phyloP scores from a whole-genome alignment of 768 basidiomycete species.

The Coprinopsis marcescibilis region DNA sequence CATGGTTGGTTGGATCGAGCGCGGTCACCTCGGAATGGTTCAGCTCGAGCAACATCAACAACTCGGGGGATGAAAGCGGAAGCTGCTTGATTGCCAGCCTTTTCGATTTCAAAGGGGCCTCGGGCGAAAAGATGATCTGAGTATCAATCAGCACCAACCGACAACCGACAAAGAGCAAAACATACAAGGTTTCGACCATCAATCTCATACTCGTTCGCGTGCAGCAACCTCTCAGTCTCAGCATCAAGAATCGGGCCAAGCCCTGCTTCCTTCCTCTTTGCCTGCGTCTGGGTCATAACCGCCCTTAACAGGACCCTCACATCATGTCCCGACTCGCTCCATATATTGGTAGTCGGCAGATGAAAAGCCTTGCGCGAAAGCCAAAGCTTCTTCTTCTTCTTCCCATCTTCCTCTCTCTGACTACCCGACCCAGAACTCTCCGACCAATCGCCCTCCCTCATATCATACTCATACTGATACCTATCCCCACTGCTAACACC shows the following conservation, averaged over 20 bases:
- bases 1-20: not conserved
- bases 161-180: not conserved
- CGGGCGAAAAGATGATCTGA: conserved; percentile 1
- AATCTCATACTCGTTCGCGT: not conserved
- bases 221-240: not conserved
- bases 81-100: conserved; percentile 4
- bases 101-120: not conserved
- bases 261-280: not conserved
- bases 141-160: not conserved
- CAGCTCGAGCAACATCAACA: conserved; percentile 2
- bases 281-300: not conserved
- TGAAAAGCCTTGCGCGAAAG: not conserved
- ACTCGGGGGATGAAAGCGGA: conserved; percentile 2
- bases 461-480: not conserved
- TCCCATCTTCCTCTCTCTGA: not conserved
- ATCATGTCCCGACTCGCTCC: conserved; percentile 6
- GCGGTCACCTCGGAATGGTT: not conserved
- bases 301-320: not conserved
- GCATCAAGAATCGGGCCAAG: not conserved
- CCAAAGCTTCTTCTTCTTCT: not conserved
- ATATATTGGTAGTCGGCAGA: not conserved
- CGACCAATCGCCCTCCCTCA: not conserved
- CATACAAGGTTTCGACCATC: not conserved
- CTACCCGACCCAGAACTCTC: not conserved
- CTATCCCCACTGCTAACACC: not conserved